Percentiles rank a stretch among this genome's conserved stretches.
Conservation (phyloP, 495 filamentous ascomycete species). For the Neurospora intermedia region DNA sequence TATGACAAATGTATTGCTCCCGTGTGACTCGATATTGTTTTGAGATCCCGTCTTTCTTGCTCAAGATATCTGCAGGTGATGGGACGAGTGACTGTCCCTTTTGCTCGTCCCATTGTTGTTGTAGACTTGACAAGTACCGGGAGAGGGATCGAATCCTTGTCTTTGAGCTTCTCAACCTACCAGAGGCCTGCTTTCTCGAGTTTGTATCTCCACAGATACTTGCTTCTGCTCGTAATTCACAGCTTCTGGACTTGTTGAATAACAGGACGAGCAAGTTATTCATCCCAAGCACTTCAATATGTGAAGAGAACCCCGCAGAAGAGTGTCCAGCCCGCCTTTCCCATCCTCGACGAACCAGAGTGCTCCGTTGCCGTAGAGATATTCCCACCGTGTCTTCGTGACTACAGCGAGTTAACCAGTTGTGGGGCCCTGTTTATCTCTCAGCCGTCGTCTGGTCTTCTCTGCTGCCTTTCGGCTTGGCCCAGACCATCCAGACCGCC, state of each 20-base stretch:
- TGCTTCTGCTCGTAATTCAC: neutral
- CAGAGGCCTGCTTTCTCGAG: neutral
- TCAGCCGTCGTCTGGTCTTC: neutral
- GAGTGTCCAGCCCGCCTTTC: neutral
- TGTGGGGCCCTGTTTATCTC: neutral
- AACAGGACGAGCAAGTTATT: neutral
- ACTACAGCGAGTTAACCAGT: neutral
- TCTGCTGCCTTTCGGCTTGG: neutral
- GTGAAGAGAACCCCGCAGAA: neutral
- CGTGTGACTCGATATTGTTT: neutral
- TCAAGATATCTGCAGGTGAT: neutral
- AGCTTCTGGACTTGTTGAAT: neutral
- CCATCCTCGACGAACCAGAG: neutral
- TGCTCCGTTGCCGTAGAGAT: neutral
- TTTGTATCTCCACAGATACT: neutral
- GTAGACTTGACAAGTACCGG: neutral
- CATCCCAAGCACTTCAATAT: neutral
- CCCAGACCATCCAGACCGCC: neutral
- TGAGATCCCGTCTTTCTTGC: neutral
- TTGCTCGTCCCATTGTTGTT: neutral
- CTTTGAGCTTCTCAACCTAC: neutral
- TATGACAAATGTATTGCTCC: neutral
- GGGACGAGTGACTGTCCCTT: neutral
- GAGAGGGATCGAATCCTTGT: neutral
- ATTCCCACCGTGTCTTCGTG: neutral